Base-by-base conservation (phyloP, 306 rosid species). In the Casuarina equisetifolia region DNA sequence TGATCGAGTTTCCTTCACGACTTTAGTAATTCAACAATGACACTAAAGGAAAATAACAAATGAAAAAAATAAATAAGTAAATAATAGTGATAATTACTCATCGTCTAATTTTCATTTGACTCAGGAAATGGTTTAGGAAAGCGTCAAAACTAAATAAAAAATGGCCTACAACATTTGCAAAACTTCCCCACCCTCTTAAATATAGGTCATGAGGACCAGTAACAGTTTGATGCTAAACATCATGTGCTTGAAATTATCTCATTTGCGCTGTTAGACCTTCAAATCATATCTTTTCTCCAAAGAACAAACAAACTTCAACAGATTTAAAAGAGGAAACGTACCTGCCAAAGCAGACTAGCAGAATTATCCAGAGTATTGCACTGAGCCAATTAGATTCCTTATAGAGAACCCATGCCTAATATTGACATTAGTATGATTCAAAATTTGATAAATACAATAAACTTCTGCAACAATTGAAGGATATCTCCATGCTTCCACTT, bases 271-370 rank as follows among this genome's bases (percentile, higher is more conserved):
- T 35, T 64, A 64, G 70, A 54, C 8, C 57, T 9, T n/a, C 75
- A 36, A 1, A 9, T n/a, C 17, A n/a, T 16, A 11, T 35, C 17
- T 9, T 66, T 40, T 64, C 8, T 66, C 17, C 6, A 4, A 53
- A 39, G 36, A 35, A 32, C 49, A 71, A 63, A 45, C 7, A 53
- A 58, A 58, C 63, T 51, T 57, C 10, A 58, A 67, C 70, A 51
- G 43, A 78, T 20, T 62, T 40, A 67, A 2, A 11, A 44, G 70
- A 25, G 32, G 61, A 51, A 70, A 2, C 16, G 64, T 57, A 92
- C 97, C 95, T 90, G 86, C 98, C 98, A 52, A 94, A 55, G 77
- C 90, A 88, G 51, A 76, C 79, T 77, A 94, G 88, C 4, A 94
- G 76, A 76, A 85, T 17, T 59, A 87, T 88, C 98, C 97, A 94